Evolutionary conservation across 805 yeast species (phyloP).

Genomic region (Candida gorgasii): DNA sequence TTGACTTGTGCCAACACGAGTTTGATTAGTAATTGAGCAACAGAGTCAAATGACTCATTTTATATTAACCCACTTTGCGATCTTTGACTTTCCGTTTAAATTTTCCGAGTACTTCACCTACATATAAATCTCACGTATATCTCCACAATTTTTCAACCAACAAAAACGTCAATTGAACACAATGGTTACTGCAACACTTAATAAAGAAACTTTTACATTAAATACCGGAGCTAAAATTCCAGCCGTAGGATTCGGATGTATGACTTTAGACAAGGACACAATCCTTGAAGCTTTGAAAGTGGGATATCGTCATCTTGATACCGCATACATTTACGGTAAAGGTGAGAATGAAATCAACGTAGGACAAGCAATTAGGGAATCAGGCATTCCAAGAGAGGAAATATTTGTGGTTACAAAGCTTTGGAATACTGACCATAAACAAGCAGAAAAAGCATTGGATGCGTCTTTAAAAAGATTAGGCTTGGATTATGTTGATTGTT

Average conservation of each 20-base stretch:
- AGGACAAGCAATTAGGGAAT: slow-evolving; percentile 69
- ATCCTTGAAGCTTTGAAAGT: slow-evolving; percentile 71
- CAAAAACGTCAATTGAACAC: neutral
- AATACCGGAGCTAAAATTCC: slow-evolving; percentile 15
- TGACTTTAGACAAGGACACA: slow-evolving; percentile 10
- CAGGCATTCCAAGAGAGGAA: slow-evolving; percentile 71
- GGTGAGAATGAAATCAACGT: slow-evolving; percentile 58
- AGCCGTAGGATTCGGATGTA: slow-evolving; percentile 16
- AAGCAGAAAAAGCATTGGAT: slow-evolving; percentile 18
- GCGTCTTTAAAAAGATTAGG: slow-evolving; percentile 45
- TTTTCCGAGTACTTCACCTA: neutral
- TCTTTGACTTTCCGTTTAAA: neutral
- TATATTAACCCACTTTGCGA: neutral
- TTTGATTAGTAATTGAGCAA: too few species aligned
- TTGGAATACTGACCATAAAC: slow-evolving; percentile 68
- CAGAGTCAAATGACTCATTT: neutral
- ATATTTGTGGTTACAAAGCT: slow-evolving; percentile 76
- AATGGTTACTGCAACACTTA: slow-evolving; percentile 3
- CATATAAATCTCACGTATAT: neutral
- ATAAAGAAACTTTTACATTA: slow-evolving; percentile 7
- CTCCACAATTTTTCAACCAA: slow-evolving; percentile 1
- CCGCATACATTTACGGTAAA: slow-evolving; percentile 64
- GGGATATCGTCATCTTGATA: slow-evolving; percentile 77
- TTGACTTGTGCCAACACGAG: neutral
- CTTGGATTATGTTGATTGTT: slow-evolving; percentile 58